A percentile compares a stretch with the other conserved stretches of the same genome.
Conservation (phyloP, 768 basidiomycete genomes). For the Termitomyces eurrhizus region DNA sequence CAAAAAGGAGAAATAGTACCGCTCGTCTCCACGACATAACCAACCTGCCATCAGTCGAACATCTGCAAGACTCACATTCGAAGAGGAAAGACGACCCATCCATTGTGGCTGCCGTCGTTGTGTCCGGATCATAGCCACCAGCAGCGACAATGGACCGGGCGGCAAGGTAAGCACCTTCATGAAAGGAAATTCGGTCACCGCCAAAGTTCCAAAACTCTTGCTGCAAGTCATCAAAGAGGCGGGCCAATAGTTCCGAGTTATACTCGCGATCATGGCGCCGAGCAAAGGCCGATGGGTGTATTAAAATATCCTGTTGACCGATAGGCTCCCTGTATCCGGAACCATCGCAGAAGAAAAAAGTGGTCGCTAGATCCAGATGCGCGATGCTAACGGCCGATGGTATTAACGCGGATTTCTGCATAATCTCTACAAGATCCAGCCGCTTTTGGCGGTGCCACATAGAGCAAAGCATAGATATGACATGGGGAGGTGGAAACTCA, state of each 20-base stretch:
- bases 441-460: slow-evolving; percentile 14
- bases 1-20: slow-evolving; percentile 32
- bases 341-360: slow-evolving; percentile 19
- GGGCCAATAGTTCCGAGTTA: slow-evolving; percentile 9
- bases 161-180: slow-evolving; percentile 17
- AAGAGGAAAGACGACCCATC: slow-evolving; percentile 21
- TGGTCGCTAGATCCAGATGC: slow-evolving; percentile 23
- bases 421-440: slow-evolving; percentile 15
- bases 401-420: slow-evolving; percentile 13
- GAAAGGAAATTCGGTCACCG: slow-evolving; percentile 15
- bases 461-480: slow-evolving; percentile 11
- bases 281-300: slow-evolving; percentile 16
- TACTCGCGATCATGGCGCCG: slow-evolving; percentile 10
- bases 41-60: slow-evolving; percentile 12
- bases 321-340: slow-evolving; percentile 16
- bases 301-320: slow-evolving; percentile 15
- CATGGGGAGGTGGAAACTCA: slow-evolving; percentile 14
- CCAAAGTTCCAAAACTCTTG: slow-evolving; percentile 21
- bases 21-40: slow-evolving; percentile 23
- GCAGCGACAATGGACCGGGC: slow-evolving; percentile 14
- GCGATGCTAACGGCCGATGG: not conserved
- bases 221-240: slow-evolving; percentile 20
- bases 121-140: slow-evolving; percentile 21
- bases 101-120: slow-evolving; percentile 21
- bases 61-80: slow-evolving; percentile 21